Evolutionary conservation across 2,329 filamentous ascomycete species (phyloP), one percentile per base, ranked within the genome.

Genomic region (Arthrobotrys megalospora): DNA sequence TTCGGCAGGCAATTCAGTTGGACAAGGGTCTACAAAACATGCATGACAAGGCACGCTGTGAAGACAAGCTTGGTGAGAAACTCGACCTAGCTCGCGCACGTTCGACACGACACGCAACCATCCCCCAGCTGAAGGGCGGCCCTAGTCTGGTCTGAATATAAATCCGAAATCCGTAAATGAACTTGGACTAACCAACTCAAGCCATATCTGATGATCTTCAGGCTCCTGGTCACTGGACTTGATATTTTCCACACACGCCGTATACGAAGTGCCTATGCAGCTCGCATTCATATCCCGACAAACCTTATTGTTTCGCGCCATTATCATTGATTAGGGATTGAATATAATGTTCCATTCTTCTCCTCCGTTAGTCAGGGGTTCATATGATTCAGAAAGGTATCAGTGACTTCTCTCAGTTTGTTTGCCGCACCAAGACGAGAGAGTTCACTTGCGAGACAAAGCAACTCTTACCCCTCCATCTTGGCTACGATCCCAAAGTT

Each of bases 171-270:
- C 65, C 65, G 60, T 73, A 64, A 76, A 64, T 69, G 55, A 76
- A 65, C 38, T 11, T 47, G 48, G 21, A 34, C 72, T 70, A 76
- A 58, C 47, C 36, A 58, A 58, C 45, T 66, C 24, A 43, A 63
- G 55, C 50, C 65, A 76, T 76, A 76, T 76, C 65, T 76, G 65
- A 76, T 69, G 72, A 76, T 76, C 72, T 70, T 76, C 68, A 76
- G 48, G 47, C 58, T 76, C 72, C 72, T 70, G 24, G 72, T 76
- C 72, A 47, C 64, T 76, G 58, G 64, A 48, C 55, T 76, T 53
- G 14, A 55, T 36, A 67, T 64, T 64, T 76, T 52, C 43, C 72
- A 76, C 64, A 76, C 47, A 48, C 60, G 34, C 19, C 60, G 41
- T 41, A 24, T 41, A 52, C 63, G 47, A 58, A 19, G 55, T 43